Base-by-base conservation (phyloP, 1,139 yeast genomes). In the Meyerozyma elateridarum region DNA sequence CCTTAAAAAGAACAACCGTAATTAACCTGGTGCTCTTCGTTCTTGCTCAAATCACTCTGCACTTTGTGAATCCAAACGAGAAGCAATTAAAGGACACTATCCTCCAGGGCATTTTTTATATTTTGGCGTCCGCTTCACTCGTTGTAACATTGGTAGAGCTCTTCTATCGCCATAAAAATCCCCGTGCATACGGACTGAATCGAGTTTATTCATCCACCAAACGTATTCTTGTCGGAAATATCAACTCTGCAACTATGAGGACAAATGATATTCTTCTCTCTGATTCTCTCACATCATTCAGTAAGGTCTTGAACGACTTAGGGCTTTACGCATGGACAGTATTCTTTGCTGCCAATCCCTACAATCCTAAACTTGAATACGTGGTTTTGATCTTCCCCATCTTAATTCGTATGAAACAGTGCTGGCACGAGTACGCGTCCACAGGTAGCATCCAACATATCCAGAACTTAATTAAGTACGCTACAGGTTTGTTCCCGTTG, bases 181-280 rank as follows among this genome's bases (percentile, higher is more conserved):
- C 27, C 11, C 15, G 29, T 19, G 28, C 40, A 36, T 31, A 38
- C 18, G 81, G 76, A 7, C 72, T 72, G 33, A 48, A 56, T 22
- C 54, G 79, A 29, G 56, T 71, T 19, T 56, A 56, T 40, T 53
- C 73, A 31, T 72, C 85, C 13, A 44, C 73, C 39, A 59, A 65
- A 45, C 56, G 96, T 41, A 61, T 81, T 31, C 30, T 72, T 15
- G 29, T 60, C 30, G 87, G 93, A 5, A 60, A 64, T 8, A 73
- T 83, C 38, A 78, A 81, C 43, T 56, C 66, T 4, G 45, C 57
- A 16, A 65, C 70, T 3, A 61, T 76, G 59, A 64, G 96, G 48
- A 77, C 85, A 18, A 83, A 85, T 37, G 95, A 88, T 51, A 83
- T 87, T 30, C 58, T 89, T 36, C 56, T 87, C 7, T 78, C 95